Percentiles rank a stretch among this genome's conserved stretches.
These are phyloP conservation scores for Lentinula lateritia DNA, from an alignment of 768 basidiomycete genomes.

Conservation along the genomic window DNA sequence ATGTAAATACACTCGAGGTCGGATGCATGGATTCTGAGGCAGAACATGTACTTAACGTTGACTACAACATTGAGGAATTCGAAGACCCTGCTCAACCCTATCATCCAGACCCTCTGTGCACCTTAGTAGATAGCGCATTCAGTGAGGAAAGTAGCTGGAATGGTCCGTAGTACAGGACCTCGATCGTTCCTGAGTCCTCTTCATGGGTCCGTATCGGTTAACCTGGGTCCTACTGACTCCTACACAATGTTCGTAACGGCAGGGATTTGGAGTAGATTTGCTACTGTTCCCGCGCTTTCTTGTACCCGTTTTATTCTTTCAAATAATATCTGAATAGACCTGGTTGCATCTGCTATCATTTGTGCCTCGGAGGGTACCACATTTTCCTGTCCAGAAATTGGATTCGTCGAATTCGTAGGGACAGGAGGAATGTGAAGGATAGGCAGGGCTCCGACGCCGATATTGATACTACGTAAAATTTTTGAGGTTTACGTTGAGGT, in stretches of 20 bases:
- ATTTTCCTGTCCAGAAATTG: neutral
- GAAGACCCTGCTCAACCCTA: no score
- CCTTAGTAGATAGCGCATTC: no score
- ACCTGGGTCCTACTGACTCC: no score
- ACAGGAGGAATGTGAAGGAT: conserved; percentile 1
- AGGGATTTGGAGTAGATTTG: neutral
- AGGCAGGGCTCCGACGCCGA: conserved; percentile 2
- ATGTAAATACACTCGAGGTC: no score
- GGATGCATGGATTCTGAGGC: no score
- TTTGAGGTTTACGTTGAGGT: neutral
- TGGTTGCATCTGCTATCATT: conserved; percentile 2
- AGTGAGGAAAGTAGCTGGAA: no score
- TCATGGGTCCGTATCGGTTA: neutral
- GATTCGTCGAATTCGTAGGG: neutral
- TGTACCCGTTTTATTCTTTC: conserved; percentile 4
- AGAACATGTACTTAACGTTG: no score
- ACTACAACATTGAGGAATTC: no score
- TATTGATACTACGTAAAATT: neutral
- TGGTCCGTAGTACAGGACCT: no score
- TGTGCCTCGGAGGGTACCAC: neutral
- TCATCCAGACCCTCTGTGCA: no score
- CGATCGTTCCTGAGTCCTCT: no score
- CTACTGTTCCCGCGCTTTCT: conserved; percentile 3
- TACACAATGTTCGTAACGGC: neutral
- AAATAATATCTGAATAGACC: conserved; percentile 5